phyloP scores from a whole-genome alignment of 192 early-diverging fungal genomes.

The Neocallimastix lanati region DNA sequence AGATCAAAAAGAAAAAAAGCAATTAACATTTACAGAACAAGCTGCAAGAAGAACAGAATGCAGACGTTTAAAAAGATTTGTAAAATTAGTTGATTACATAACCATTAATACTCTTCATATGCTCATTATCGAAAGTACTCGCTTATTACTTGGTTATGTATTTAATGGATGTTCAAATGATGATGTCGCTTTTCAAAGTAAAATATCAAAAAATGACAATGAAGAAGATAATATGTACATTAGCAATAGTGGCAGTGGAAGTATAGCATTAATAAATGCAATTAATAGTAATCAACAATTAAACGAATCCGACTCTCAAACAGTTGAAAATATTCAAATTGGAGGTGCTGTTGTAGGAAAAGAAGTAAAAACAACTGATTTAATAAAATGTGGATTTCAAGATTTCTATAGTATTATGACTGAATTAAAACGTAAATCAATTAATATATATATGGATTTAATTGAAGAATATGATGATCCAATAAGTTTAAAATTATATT shows the following conservation, averaged over 20 bases:
- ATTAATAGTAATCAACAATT: not conserved
- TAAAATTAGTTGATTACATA: slow-evolving; percentile 37
- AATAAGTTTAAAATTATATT: not conserved
- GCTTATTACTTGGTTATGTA: slow-evolving; percentile 16
- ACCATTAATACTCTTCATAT: slow-evolving; percentile 25
- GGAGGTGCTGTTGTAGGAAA: not conserved
- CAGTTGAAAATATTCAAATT: not conserved
- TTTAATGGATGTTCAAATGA: slow-evolving; percentile 23
- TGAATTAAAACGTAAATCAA: not conserved
- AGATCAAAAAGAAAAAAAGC: not conserved
- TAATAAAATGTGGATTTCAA: not conserved
- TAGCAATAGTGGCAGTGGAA: not conserved
- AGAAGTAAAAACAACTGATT: not conserved
- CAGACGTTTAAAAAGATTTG: slow-evolving; percentile 29
- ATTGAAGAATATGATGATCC: not conserved
- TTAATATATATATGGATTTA: not conserved
- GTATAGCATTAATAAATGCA: not conserved
- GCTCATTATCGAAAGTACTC: slow-evolving; percentile 20
- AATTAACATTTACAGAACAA: slow-evolving; percentile 34
- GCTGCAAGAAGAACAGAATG: slow-evolving; percentile 33
- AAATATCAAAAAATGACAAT: not conserved
- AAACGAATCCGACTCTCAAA: not conserved
- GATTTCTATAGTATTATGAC: not conserved
- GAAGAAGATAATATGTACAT: slow-evolving; percentile 6
- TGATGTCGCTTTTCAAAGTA: slow-evolving; percentile 16